Conservation (phyloP, 306 rosid genomes). For the Pueraria montana region DNA sequence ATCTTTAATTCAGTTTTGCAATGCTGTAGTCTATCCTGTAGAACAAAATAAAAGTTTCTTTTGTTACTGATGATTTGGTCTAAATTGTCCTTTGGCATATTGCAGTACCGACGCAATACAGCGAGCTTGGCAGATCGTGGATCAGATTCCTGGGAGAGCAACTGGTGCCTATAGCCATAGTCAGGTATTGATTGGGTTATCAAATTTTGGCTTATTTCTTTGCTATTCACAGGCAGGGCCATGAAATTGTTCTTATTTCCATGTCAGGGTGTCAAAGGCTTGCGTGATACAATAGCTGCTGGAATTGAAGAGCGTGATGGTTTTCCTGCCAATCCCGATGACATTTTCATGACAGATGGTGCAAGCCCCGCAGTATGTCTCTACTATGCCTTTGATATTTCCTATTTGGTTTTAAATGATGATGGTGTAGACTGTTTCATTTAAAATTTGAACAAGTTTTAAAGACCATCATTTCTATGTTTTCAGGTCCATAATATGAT, state of each 20-base stretch:
- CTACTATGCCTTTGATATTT: slow-evolving; percentile 3
- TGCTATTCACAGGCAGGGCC: neutral
- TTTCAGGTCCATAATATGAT: slow-evolving; percentile 90
- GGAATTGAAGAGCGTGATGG: slow-evolving; percentile 92
- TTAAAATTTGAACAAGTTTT: neutral
- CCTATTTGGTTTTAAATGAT: neutral
- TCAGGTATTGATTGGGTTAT: slow-evolving; percentile 63
- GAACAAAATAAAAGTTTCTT: slow-evolving; percentile 16
- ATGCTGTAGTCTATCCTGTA: neutral
- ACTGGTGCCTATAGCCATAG: slow-evolving; percentile 98
- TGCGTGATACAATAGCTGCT: slow-evolving; percentile 87
- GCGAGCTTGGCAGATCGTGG: slow-evolving; percentile 84
- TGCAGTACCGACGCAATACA: slow-evolving; percentile 80
- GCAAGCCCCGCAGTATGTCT: slow-evolving; percentile 89
- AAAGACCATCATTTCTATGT: slow-evolving; percentile 32
- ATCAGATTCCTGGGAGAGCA: slow-evolving; percentile 93
- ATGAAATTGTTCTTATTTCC: slow-evolving; percentile 42
- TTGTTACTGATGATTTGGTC: neutral
- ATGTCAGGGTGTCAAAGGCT: slow-evolving; percentile 81
- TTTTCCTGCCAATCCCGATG: slow-evolving; percentile 77
- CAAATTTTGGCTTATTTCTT: slow-evolving; percentile 16
- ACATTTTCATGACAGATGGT: slow-evolving; percentile 91
- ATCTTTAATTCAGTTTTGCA: slow-evolving; percentile 27
- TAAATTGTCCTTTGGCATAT: slow-evolving; percentile 35
- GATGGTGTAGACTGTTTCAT: neutral